Evolutionary conservation across 2,329 filamentous ascomycete genomes (phyloP).

Genomic region (Hymenoscyphus linearis): DNA sequence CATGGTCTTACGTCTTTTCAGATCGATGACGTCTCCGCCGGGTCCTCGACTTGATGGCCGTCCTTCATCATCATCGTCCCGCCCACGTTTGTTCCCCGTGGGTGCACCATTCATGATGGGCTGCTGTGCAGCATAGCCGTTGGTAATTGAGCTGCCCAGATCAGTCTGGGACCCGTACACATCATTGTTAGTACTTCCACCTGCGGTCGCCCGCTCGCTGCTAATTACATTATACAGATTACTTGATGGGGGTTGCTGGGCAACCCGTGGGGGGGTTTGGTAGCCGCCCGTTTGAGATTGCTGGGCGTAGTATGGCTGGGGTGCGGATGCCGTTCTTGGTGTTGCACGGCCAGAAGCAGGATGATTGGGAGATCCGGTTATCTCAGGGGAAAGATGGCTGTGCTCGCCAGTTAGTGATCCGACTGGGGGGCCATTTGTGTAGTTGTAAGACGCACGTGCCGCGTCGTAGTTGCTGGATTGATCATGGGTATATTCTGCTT

Average conservation of each 20-base stretch:
- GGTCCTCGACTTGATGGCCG: constrained; percentile 55
- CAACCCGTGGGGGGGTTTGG: constrained; percentile 69
- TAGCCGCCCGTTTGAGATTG: constrained; percentile 56
- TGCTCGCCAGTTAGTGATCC: constrained; percentile 66
- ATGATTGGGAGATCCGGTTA: constrained; percentile 75
- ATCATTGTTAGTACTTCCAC: constrained; percentile 61
- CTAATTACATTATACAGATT: constrained; percentile 88
- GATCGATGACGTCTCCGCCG: constrained; percentile 51
- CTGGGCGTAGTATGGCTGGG: constrained; percentile 68
- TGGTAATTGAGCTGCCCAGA: constrained; percentile 49
- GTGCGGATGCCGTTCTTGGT: constrained; percentile 68
- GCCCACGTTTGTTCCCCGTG: constrained; percentile 37
- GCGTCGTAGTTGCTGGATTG: constrained; percentile 66
- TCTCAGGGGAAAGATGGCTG: constrained; percentile 71
- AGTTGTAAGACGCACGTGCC: constrained; percentile 71
- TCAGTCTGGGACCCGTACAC: constrained; percentile 65
- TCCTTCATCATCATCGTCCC: constrained; percentile 43
- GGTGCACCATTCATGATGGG: constrained; percentile 60
- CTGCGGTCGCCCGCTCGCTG: constrained; percentile 64
- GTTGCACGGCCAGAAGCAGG: constrained; percentile 82
- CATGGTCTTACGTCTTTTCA: constrained; percentile 77
- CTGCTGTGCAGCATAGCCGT: constrained; percentile 59
- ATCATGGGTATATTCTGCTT: constrained; percentile 82
- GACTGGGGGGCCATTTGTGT: constrained; percentile 61
- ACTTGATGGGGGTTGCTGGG: constrained; percentile 58